These are phyloP conservation scores for Candida maris DNA, from an alignment of 805 yeast species.

Conservation along the genomic window DNA sequence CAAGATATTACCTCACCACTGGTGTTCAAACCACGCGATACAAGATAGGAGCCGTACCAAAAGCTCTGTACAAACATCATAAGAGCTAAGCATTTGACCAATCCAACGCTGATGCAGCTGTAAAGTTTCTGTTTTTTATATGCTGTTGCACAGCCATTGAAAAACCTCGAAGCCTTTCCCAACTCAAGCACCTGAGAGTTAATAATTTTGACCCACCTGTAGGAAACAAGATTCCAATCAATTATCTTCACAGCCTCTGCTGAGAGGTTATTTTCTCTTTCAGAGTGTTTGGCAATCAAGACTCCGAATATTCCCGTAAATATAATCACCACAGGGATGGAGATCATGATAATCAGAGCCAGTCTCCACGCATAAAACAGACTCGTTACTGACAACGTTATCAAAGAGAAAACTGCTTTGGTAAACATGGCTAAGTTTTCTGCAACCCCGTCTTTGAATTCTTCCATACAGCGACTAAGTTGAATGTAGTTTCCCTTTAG, in stretches of 20 bases:
- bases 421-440: constrained; percentile 59
- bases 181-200: constrained; percentile 55
- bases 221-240: constrained; percentile 66
- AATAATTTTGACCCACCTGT: constrained; percentile 57
- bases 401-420: constrained; percentile 49
- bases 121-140: constrained; percentile 45
- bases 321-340: constrained; percentile 62
- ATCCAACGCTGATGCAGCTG: constrained; percentile 52
- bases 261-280: constrained; percentile 53
- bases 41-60: constrained; percentile 81
- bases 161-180: constrained; percentile 35
- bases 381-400: constrained; percentile 59
- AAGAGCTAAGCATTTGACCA: constrained; percentile 54
- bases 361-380: constrained; percentile 81
- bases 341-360: constrained; percentile 70
- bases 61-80: constrained; percentile 87
- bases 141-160: constrained; percentile 32
- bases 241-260: constrained; percentile 55
- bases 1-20: constrained; percentile 75
- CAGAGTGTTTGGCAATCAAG: constrained; percentile 46
- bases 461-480: constrained; percentile 70
- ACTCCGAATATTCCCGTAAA: constrained; percentile 49
- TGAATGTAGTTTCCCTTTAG: constrained; percentile 64
- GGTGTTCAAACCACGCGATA: constrained; percentile 44
- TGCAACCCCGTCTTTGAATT: constrained; percentile 61